Conservation (phyloP, 2,329 filamentous ascomycete species). For the Apiospora saccharicola region DNA sequence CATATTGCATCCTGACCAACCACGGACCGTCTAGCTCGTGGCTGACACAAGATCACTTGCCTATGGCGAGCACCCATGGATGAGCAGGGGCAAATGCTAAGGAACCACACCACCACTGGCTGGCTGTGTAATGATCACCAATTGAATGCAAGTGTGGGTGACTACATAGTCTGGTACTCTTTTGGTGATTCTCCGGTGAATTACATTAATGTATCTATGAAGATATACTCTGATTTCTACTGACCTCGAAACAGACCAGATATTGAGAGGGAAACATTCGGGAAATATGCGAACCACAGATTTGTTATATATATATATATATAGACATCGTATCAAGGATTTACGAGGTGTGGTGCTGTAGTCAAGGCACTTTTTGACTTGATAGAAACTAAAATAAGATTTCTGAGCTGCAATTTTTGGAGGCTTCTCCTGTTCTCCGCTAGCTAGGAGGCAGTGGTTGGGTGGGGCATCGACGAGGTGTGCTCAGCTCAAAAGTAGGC, state of each 20-base stretch:
- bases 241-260: not conserved
- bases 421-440: slow-evolving; percentile 20
- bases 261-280: not conserved
- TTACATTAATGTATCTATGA: too few relatives aligned
- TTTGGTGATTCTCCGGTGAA: not conserved
- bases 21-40: slow-evolving; percentile 15
- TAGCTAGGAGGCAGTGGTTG: not conserved
- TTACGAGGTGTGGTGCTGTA: not conserved
- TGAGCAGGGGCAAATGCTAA: not conserved
- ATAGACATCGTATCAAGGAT: not conserved
- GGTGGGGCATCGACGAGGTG: not conserved
- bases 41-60: slow-evolving; percentile 18
- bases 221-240: not conserved
- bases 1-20: slow-evolving; percentile 20
- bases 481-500: slow-evolving; percentile 8
- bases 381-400: slow-evolving; percentile 17
- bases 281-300: not conserved
- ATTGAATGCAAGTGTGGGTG: slow-evolving; percentile 15
- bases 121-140: slow-evolving; percentile 11
- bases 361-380: slow-evolving; percentile 3
- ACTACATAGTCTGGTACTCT: not conserved
- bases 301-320: not conserved
- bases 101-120: slow-evolving; percentile 11
- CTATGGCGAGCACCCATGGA: slow-evolving; percentile 2
- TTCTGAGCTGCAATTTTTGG: not conserved